Percentiles rank a stretch among this genome's conserved stretches.
Conservation (phyloP, 2,329 filamentous ascomycete genomes). For the Pseudocercospora vitis region DNA sequence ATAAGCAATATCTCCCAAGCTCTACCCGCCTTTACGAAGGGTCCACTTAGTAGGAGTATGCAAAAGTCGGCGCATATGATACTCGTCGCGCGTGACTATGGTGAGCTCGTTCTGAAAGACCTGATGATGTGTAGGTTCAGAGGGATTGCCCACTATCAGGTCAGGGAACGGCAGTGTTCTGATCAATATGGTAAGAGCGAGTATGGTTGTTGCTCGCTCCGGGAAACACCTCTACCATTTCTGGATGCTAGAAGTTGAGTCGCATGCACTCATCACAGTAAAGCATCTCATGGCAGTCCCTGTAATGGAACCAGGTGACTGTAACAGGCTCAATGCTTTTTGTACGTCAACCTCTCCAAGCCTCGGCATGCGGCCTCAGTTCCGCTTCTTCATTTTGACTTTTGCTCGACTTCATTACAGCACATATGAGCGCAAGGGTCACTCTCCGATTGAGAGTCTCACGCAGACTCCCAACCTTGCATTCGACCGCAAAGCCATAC, state of each 20-base stretch:
- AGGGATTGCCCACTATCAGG: neutral
- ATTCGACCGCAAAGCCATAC: neutral
- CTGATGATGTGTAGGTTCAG: neutral
- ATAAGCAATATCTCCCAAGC: neutral
- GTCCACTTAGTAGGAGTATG: neutral
- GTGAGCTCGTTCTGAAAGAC: neutral
- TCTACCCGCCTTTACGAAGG: neutral
- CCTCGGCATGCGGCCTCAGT: too few relatives aligned
- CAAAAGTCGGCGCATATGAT: neutral
- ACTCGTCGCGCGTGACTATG: neutral
- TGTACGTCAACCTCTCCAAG: too few relatives aligned
- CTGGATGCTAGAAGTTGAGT: too few relatives aligned
- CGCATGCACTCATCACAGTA: too few relatives aligned
- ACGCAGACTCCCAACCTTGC: neutral
- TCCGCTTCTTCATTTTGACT: too few relatives aligned
- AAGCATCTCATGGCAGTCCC: too few relatives aligned
- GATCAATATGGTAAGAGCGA: too few relatives aligned
- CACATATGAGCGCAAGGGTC: constrained; percentile 11
- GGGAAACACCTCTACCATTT: too few relatives aligned
- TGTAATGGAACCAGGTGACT: too few relatives aligned
- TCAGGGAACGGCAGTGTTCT: neutral
- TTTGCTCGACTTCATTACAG: too few relatives aligned
- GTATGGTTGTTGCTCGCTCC: too few relatives aligned
- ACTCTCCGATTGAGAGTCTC: constrained; percentile 10
- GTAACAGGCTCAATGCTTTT: too few relatives aligned